phyloP scores from a whole-genome alignment of 257 asterid species.

The Jacaranda mimosifolia region DNA sequence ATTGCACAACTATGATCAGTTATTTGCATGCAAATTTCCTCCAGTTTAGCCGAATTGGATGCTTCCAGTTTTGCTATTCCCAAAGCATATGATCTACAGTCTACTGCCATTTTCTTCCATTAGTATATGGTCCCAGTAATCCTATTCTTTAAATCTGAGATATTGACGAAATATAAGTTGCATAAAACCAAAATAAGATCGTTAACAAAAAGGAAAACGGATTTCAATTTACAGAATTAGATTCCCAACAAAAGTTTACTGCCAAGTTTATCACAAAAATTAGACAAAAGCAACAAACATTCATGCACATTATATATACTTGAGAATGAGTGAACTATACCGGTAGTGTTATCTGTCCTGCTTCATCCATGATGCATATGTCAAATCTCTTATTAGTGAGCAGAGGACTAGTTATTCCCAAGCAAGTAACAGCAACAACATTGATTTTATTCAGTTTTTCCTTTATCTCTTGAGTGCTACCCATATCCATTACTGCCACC shows the following conservation, averaged over 20 bases:
- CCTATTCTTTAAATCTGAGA: too few species aligned
- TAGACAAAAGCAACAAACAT: constrained; percentile 14
- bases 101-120: too few species aligned
- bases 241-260: constrained; percentile 3
- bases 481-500: constrained; percentile 62
- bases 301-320: constrained; percentile 10
- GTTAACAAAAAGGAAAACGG: neutral
- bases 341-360: constrained; percentile 97
- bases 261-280: neutral
- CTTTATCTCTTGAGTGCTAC: constrained; percentile 67
- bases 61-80: constrained; percentile 19
- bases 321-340: constrained; percentile 45
- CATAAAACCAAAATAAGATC: neutral
- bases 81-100: neutral
- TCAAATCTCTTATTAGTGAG: constrained; percentile 87
- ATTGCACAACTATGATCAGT: neutral
- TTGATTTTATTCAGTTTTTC: constrained; percentile 69
- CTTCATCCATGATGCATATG: constrained; percentile 99
- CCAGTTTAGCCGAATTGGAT: neutral
- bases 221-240: neutral
- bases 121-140: too few species aligned
- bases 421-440: constrained; percentile 95
- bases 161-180: constrained; percentile 29
- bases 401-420: constrained; percentile 91
- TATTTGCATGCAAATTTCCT: neutral